Evolutionary conservation across 2,329 filamentous ascomycete genomes (phyloP).

Genomic region (Pezicula radicicola): DNA sequence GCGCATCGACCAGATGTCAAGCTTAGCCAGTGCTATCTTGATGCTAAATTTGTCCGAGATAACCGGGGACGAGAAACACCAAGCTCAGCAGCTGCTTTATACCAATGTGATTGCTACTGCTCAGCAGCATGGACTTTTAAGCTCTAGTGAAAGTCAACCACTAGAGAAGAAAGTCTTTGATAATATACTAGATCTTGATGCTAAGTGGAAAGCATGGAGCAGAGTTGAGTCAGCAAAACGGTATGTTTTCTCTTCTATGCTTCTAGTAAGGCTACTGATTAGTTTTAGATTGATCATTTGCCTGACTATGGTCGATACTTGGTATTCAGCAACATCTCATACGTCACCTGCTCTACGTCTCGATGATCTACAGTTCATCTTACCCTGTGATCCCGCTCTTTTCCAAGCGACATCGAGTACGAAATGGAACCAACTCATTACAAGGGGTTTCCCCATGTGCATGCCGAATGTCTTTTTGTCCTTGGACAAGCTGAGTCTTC

Average conservation of each 20-base stretch:
- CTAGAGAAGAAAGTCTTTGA: conserved; percentile 39
- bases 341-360: conserved; percentile 15
- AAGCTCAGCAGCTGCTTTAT: conserved; percentile 47
- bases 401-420: conserved; percentile 16
- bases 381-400: conserved; percentile 15
- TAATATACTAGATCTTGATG: conserved; percentile 39
- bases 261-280: neutral
- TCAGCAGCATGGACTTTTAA: conserved; percentile 48
- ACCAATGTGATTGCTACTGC: conserved; percentile 37
- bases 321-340: conserved; percentile 17
- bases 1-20: conserved; percentile 16
- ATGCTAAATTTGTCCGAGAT: conserved; percentile 14
- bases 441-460: conserved; percentile 21
- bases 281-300: conserved; percentile 15
- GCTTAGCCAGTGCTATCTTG: conserved; percentile 18
- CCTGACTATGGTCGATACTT: conserved; percentile 20
- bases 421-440: conserved; percentile 16
- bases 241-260: conserved; percentile 16
- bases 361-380: conserved; percentile 13
- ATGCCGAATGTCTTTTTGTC: conserved; percentile 14
- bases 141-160: conserved; percentile 40
- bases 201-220: conserved; percentile 49
- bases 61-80: conserved; percentile 20
- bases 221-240: conserved; percentile 49
- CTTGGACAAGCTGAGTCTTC: conserved; percentile 30